Evolutionary conservation across 2,329 filamentous ascomycete species (phyloP), one percentile per base, ranked within the genome.

Genomic region (Cladosporium sp.): DNA sequence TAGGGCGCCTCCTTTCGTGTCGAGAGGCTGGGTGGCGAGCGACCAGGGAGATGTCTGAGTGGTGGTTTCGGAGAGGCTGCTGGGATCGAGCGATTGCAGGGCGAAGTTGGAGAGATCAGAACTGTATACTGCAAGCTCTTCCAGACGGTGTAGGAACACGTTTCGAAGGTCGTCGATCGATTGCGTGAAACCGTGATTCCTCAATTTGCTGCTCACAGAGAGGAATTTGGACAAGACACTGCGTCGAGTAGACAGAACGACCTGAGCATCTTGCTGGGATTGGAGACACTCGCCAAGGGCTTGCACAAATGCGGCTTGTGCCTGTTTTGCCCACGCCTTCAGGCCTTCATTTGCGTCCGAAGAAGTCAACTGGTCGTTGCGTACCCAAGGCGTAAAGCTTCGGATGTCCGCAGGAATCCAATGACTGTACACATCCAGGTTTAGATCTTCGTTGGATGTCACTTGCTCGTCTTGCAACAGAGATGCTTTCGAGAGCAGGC

Each of bases 351-450:
- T 42, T 1, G 65, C 71, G 15, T 75, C 72, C 2, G 64, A 50
- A 24, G 64, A 55, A 20, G 70, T 63, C 4, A 77, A 60, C 57
- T 93, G 87, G 57, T 91, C 88, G 60, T 95, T 84, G 24, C 88
- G 83, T 30, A 95, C 87, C 72, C 89, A 96, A 0, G 91, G 91
- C 1, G 84, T 92, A 64, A 95, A 96, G 57, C 86, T 86, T 41
- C 81, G 82, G 37, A 96, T 87, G 54, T 95, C 89, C 7, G 90
- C 83, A 17, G 86, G 80, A 55, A 93, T 87, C 87, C 90, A 95
- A 17, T 79, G 78, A 56, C 85, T 82, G 61, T 89, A 83, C 8
- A 93, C 71, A 62, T 96, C 89, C 20, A 96, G 72, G 30, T 87
- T 81, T 11, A 96, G 71, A 13, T 85, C 85, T 56, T 88, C 82